A percentile compares a stretch with the other conserved stretches of the same genome.
phyloP scores from a whole-genome alignment of 2,329 filamentous ascomycete genomes.

The Emergomyces pasteurianus region DNA sequence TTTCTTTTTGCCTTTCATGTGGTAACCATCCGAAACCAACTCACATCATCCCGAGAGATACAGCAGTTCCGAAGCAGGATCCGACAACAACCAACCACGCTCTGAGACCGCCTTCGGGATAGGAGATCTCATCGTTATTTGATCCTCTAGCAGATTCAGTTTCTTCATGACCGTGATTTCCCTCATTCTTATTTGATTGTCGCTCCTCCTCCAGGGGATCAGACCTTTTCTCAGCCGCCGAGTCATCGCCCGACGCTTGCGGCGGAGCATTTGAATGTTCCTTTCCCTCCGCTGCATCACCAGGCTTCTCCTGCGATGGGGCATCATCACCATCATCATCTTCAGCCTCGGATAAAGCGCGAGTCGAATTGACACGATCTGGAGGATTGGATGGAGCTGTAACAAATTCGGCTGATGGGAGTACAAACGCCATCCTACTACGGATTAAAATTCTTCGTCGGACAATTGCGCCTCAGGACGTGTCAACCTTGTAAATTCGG shows the following conservation, averaged over 20 bases:
- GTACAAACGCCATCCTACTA: not conserved
- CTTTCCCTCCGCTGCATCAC: not conserved
- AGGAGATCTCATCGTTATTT: slow-evolving; percentile 6
- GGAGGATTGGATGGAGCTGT: not conserved
- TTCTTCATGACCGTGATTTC: not conserved
- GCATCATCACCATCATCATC: not conserved
- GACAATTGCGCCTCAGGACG: not conserved
- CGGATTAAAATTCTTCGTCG: no score
- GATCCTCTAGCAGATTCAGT: not conserved
- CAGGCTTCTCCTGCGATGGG: not conserved
- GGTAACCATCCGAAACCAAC: not conserved
- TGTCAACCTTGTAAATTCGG: not conserved
- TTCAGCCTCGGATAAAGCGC: not conserved
- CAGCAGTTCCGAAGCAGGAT: slow-evolving; percentile 31
- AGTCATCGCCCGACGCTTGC: not conserved
- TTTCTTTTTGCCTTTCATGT: not conserved
- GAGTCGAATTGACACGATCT: not conserved
- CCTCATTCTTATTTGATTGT: not conserved
- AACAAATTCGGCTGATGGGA: not conserved
- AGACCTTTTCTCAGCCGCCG: not conserved
- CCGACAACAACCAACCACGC: slow-evolving; percentile 36
- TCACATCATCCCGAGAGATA: not conserved
- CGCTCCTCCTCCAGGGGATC: not conserved
- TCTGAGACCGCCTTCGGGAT: slow-evolving; percentile 31
- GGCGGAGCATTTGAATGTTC: not conserved